A percentile compares a stretch with the other conserved stretches of the same genome.
Conservation (phyloP, 306 rosid species). For the Ormosia semicastrata region DNA sequence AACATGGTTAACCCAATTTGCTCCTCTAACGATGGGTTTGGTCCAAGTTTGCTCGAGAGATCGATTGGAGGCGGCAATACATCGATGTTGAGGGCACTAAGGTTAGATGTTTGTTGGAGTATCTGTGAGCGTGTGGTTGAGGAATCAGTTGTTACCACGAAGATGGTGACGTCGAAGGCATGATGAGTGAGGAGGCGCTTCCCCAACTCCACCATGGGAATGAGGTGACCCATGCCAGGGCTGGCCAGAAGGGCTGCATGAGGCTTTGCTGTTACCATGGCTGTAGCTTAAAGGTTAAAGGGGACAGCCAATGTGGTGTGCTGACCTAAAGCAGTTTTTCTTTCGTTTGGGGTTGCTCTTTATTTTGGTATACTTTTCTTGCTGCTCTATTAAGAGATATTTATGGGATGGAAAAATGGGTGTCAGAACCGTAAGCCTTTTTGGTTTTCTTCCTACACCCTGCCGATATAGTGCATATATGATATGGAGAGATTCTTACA, state of each 20-base stretch:
- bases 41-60: conserved; percentile 11
- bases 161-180: conserved; percentile 33
- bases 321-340: too few species aligned
- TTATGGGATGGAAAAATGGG: too few species aligned
- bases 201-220: conserved; percentile 37
- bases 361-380: too few species aligned
- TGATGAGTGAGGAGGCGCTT: conserved; percentile 41
- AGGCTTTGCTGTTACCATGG: conserved; percentile 13
- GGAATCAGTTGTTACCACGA: conserved; percentile 30
- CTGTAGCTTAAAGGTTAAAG: too few species aligned
- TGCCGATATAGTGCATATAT: too few species aligned
- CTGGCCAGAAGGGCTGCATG: conserved; percentile 33
- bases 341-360: too few species aligned
- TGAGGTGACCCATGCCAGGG: conserved; percentile 49
- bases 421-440: too few species aligned
- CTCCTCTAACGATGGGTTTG: neutral
- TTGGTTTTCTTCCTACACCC: too few species aligned
- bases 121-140: conserved; percentile 9
- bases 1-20: neutral
- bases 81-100: conserved; percentile 3
- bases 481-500: too few species aligned
- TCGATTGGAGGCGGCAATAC: conserved; percentile 17
- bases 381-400: too few species aligned
- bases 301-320: neutral
- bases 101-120: conserved; percentile 6